Base-by-base conservation (phyloP, 1,284 basidiomycete species). In the Malassezia psittaci region DNA sequence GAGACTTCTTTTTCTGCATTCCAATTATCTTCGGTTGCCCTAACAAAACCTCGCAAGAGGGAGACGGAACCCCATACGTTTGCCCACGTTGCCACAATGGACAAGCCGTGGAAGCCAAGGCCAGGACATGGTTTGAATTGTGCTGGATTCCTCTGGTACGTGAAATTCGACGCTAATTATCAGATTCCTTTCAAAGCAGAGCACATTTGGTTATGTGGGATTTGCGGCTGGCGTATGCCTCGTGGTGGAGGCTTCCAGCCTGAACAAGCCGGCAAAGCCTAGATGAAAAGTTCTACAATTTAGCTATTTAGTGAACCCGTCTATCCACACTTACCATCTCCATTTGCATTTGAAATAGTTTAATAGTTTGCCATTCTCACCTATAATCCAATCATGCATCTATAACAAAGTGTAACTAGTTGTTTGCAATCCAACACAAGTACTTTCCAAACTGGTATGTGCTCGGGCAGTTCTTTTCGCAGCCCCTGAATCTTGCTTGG, bases 81-180 rank as follows among this genome's bases (percentile, higher is more conserved):
- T 74, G 71, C 50, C 71, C 71, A 0, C 59, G 69, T 9, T 74
- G 71, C 57, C 55, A 74, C 57, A 74, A 74, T 51, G 69, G 67
- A 12, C 67, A 69, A 42, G 68, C 69, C 1, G 69, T 71, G 4
- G 61, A 63, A 32, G 68, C 65, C 6, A 71, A 71, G 54, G 57
- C 61, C n/a, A 58, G 65, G 9, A 67, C 55, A 7, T 69, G 69
- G 68, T 72, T 74, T 46, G 69, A 72, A 52, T 55, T 74, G 16
- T 74, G 71, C 59, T 74, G 68, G 65, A 61, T 74, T 29, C 71
- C 71, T 4, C 43, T 74, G 34, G 52, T 65, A 51, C n/a, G 59
- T 54, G 8, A 18, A 33, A 8, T 3, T 12, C 19, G 15, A 5
- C 21, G 33, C 34, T 18, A 35, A 19, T 33, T 19, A 5, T 46